Evolutionary conservation across 306 rosid species (phyloP), one percentile per base, ranked within the genome.

Genomic region (Cicer judaicum): DNA sequence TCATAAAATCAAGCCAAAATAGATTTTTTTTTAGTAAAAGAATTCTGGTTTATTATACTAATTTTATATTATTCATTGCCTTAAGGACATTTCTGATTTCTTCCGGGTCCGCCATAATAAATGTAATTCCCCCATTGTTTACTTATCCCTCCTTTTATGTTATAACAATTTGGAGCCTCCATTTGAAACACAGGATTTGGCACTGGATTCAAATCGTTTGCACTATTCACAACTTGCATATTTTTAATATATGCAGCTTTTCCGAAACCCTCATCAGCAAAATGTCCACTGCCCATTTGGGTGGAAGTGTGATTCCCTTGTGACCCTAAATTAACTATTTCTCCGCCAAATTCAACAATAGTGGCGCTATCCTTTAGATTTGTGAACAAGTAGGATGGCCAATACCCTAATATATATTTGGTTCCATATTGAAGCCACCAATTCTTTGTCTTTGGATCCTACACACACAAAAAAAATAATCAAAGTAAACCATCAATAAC

Each of bases 231-330:
- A 16, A 89, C 87, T 49, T 93, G 91, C 78, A 93, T 0, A 29
- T 93, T 88, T 41, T 90, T 54, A 76, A 91, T 85, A 49, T 91
- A 89, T 0, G 98, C 87, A 29, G 98, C 97, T 89, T 72, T 93
- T 42, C 86, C 86, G 40, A 83, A 91, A 0, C 88, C 97, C 24
- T 93, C 97, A 1, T 88, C 70, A 0, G 97, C 88, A 70, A 89
- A 93, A 76, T 91, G 98, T 0, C 98, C 98, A 40, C 94, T 91
- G 0, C 97, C 98, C 98, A 93, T 93, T 76, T 93, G 92, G 10
- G 96, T 91, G 0, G 91, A 72, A 3, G 97, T 88, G 85, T 93
- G 98, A 5, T 77, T 44, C 7, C 97, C 98, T 3, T 79, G 54
- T 7, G 83, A 70, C 75, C 78, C 79, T 21, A 92, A 86, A 50